Percentiles rank a stretch among this genome's conserved stretches.
These are phyloP conservation scores for Rhodotorula sp. DNA, from an alignment of 1,284 basidiomycete species.

Conservation along the genomic window DNA sequence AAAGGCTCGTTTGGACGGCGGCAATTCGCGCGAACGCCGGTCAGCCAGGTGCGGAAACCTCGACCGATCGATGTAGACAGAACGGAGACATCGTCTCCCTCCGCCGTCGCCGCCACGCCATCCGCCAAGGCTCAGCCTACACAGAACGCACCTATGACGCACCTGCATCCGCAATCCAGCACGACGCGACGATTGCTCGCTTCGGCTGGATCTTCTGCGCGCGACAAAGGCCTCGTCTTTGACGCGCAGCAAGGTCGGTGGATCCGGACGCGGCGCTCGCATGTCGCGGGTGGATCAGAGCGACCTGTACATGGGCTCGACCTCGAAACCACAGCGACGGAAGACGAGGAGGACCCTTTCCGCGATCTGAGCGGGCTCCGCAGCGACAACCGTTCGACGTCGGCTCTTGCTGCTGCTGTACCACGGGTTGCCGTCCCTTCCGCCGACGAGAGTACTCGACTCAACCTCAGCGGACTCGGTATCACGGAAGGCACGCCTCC, in stretches of 20 bases:
- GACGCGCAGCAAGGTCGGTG: conserved; percentile 76
- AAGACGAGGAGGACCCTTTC: conserved; percentile 35
- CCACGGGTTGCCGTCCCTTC: neutral
- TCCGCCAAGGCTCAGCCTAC: neutral
- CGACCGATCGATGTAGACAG: neutral
- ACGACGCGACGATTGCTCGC: conserved; percentile 56
- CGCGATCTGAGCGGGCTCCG: conserved; percentile 23
- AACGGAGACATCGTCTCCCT: neutral
- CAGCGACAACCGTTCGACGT: conserved; percentile 4
- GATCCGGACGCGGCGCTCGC: conserved; percentile 57
- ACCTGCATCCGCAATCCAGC: conserved; percentile 63
- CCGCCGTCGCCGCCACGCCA: neutral
- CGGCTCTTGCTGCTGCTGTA: neutral
- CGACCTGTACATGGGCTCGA: neutral
- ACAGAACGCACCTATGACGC: conserved; percentile 4
- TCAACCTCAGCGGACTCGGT: conserved; percentile 27
- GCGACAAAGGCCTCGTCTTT: conserved; percentile 80
- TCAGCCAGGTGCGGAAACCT: neutral
- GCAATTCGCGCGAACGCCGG: conserved; percentile 9
- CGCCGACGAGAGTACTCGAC: neutral
- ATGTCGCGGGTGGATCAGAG: neutral
- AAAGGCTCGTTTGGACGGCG: conserved; percentile 4
- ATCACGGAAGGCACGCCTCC: conserved; percentile 35
- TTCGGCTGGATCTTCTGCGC: conserved; percentile 61
- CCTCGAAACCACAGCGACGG: conserved; percentile 5